Conservation (phyloP, 176 grass and related monocot genomes). For the Avena eriantha region DNA sequence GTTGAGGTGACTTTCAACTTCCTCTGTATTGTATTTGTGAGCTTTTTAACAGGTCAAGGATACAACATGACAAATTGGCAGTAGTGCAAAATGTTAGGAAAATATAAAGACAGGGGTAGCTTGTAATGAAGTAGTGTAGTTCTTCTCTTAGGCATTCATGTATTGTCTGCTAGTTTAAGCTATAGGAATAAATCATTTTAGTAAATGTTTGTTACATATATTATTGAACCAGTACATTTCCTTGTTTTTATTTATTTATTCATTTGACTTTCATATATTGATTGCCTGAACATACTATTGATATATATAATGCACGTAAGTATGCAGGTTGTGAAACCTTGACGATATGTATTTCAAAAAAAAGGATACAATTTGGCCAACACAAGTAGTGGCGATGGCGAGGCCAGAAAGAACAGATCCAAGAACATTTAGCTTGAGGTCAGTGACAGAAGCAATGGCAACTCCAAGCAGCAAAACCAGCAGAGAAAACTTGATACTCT, state of each 20-base stretch:
- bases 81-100: background rate
- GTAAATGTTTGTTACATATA: background rate
- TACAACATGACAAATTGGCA: background rate
- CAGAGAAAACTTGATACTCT: constrained; percentile 79
- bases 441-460: constrained; percentile 39
- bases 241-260: background rate
- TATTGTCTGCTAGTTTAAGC: background rate
- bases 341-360: constrained; percentile 2
- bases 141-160: background rate
- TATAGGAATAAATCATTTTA: background rate
- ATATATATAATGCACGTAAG: background rate
- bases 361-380: constrained; percentile 63
- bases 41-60: constrained; percentile 72
- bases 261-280: background rate
- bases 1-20: constrained; percentile 91
- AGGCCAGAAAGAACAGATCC: constrained; percentile 81
- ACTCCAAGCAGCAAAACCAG: constrained; percentile 47
- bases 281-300: background rate
- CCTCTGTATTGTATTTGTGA: constrained; percentile 95
- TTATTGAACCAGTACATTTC: background rate
- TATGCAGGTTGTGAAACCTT: background rate
- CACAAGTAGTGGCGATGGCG: constrained; percentile 77
- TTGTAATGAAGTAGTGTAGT: background rate
- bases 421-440: constrained; percentile 59
- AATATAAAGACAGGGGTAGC: background rate